These are phyloP conservation scores for Acacia crassicarpa DNA, from an alignment of 306 rosid species.

Conservation along the genomic window DNA sequence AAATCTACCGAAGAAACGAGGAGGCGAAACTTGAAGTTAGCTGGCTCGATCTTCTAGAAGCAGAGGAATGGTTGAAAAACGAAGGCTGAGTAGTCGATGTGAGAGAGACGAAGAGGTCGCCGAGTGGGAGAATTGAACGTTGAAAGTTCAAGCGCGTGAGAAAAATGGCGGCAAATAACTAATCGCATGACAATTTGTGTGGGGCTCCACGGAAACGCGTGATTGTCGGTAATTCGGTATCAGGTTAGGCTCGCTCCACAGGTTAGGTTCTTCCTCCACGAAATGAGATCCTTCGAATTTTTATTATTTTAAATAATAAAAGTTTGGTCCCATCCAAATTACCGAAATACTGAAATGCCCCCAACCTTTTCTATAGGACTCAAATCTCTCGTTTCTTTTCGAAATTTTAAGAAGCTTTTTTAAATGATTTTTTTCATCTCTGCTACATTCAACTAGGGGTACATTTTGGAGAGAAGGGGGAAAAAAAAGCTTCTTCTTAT, in stretches of 20 bases:
- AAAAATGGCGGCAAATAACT: background rate
- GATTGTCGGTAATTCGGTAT: background rate
- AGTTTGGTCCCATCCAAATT: too few species aligned
- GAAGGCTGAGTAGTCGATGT: background rate
- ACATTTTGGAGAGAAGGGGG: too few species aligned
- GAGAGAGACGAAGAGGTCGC: background rate
- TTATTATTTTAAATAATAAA: too few species aligned
- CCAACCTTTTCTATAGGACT: too few species aligned
- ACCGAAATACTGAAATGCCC: too few species aligned
- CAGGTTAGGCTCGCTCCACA: background rate
- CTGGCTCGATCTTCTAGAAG: background rate
- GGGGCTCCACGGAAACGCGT: background rate
- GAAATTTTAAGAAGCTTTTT: too few species aligned
- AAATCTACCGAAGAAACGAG: background rate
- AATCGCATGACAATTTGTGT: background rate
- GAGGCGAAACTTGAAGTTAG: background rate
- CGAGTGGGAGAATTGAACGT: background rate
- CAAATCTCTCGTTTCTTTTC: too few species aligned
- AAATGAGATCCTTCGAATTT: too few species aligned
- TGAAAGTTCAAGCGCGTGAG: background rate
- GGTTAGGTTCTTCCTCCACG: too few species aligned
- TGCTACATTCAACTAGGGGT: too few species aligned
- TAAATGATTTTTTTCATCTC: too few species aligned
- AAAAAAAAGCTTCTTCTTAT: too few species aligned
- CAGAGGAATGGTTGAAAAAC: background rate